Evolutionary conservation across 2,329 filamentous ascomycete species (phyloP).

Genomic region (Penicillium hordei): DNA sequence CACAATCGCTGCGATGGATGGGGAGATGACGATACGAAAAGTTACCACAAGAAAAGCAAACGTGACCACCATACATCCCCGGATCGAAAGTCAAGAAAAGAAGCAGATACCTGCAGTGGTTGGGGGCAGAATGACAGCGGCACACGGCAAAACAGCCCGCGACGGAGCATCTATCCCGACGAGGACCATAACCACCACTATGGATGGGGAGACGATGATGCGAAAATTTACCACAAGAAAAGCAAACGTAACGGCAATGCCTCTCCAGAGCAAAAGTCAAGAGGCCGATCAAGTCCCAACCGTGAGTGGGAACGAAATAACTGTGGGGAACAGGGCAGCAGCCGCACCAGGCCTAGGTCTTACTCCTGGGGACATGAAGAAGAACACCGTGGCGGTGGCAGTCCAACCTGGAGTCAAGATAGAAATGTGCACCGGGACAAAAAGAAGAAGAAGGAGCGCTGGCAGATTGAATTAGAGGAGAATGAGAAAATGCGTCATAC

Average conservation of each 20-base stretch:
- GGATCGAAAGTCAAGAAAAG: too few relatives aligned
- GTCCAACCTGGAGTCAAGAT: neutral
- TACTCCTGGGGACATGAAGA: neutral
- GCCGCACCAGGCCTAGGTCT: neutral
- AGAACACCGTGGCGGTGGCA: neutral
- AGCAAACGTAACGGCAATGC: neutral
- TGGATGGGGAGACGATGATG: neutral
- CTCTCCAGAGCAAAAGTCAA: neutral
- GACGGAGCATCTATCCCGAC: neutral
- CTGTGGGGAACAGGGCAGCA: neutral
- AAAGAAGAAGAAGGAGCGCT: neutral
- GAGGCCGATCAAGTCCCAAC: neutral
- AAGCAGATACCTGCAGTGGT: too few relatives aligned
- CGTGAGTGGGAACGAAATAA: neutral
- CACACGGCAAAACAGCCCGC: too few relatives aligned
- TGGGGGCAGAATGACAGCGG: too few relatives aligned
- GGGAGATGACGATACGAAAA: neutral
- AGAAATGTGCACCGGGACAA: neutral
- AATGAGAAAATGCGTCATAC: neutral
- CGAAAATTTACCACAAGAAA: neutral
- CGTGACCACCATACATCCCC: neutral
- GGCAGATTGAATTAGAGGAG: neutral
- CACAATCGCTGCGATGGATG: neutral
- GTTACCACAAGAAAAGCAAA: neutral
- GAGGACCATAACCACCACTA: neutral